Percentiles rank a stretch among this genome's conserved stretches.
Evolutionary conservation across 2,329 filamentous ascomycete species (phyloP).

Genomic region (Furcasterigmium furcatum): DNA sequence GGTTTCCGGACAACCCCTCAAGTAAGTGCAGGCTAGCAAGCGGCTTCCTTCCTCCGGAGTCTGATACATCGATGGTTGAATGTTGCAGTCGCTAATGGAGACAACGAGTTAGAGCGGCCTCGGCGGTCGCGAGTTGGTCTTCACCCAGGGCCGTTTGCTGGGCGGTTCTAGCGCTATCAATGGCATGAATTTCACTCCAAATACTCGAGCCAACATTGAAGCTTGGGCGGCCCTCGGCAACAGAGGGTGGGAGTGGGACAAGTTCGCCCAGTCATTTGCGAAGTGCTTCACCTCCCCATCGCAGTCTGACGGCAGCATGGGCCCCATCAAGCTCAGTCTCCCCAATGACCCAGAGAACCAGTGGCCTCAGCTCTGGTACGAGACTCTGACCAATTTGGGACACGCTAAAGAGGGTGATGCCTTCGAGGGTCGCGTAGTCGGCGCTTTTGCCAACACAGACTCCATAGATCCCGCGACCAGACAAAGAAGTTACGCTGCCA

Average conservation of each 20-base stretch:
- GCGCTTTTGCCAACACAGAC: slow-evolving; percentile 11
- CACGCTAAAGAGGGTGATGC: slow-evolving; percentile 14
- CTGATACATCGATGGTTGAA: neutral
- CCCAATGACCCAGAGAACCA: slow-evolving; percentile 24
- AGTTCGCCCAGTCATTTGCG: slow-evolving; percentile 10
- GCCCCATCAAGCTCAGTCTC: slow-evolving; percentile 32
- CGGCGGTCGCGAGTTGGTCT: slow-evolving; percentile 12
- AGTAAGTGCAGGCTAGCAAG: no score
- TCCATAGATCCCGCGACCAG: slow-evolving; percentile 19
- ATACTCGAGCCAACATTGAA: slow-evolving; percentile 17
- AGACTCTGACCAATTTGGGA: slow-evolving; percentile 28
- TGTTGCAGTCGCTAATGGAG: no score
- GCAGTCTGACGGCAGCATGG: slow-evolving; percentile 18
- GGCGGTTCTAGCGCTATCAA: slow-evolving; percentile 26
- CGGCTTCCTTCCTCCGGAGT: no score
- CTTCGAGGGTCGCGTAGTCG: slow-evolving; percentile 12
- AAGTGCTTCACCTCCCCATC: slow-evolving; percentile 17
- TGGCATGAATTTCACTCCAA: slow-evolving; percentile 16
- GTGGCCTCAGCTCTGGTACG: slow-evolving; percentile 30
- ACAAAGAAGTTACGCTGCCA: slow-evolving; percentile 18
- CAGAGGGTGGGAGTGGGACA: slow-evolving; percentile 19
- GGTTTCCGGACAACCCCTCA: slow-evolving; percentile 18
- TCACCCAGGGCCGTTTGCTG: slow-evolving; percentile 16
- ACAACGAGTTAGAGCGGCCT: no score
- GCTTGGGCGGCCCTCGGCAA: slow-evolving; percentile 23